Percentiles rank a stretch among this genome's conserved stretches.
phyloP scores from a whole-genome alignment of 495 filamentous ascomycete genomes.

The Daldinia vernicosa region DNA sequence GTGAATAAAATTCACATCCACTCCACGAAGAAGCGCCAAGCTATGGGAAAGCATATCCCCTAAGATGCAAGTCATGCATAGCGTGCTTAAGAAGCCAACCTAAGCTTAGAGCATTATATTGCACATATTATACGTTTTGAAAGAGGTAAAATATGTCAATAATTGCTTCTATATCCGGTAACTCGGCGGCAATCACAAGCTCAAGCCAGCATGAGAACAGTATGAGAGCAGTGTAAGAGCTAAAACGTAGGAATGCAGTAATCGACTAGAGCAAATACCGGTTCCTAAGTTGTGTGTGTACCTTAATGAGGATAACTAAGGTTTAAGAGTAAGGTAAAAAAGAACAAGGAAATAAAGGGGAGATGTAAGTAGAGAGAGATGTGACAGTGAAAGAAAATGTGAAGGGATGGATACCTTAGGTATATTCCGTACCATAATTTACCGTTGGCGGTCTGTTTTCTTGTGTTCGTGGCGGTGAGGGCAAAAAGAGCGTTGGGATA shows the following conservation, averaged over 20 bases:
- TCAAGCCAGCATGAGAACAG: neutral
- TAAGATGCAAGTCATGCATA: constrained; percentile 18
- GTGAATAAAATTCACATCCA: constrained; percentile 10
- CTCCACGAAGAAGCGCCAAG: constrained; percentile 14
- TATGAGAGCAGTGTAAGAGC: constrained; percentile 12
- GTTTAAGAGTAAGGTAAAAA: neutral
- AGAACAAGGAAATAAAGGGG: constrained; percentile 13
- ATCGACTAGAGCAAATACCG: constrained; percentile 11
- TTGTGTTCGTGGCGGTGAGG: constrained; percentile 24
- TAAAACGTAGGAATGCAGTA: constrained; percentile 27
- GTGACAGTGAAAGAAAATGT: constrained; percentile 5
- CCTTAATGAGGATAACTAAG: constrained; percentile 2
- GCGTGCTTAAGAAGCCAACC: constrained; percentile 9
- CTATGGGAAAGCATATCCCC: constrained; percentile 31
- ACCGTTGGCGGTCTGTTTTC: constrained; percentile 14
- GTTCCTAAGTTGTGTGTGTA: neutral
- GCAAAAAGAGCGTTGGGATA: neutral
- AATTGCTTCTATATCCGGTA: constrained; percentile 20
- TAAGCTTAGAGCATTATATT: constrained; percentile 25
- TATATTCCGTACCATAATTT: constrained; percentile 7
- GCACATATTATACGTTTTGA: neutral
- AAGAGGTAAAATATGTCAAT: constrained; percentile 21
- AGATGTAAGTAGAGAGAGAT: neutral
- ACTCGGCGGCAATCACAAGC: constrained; percentile 22
- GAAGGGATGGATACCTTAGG: constrained; percentile 5